A percentile compares a stretch with the other conserved stretches of the same genome.
phyloP scores from a whole-genome alignment of 208 protist species.

The Acanthamoeba triangularis region DNA sequence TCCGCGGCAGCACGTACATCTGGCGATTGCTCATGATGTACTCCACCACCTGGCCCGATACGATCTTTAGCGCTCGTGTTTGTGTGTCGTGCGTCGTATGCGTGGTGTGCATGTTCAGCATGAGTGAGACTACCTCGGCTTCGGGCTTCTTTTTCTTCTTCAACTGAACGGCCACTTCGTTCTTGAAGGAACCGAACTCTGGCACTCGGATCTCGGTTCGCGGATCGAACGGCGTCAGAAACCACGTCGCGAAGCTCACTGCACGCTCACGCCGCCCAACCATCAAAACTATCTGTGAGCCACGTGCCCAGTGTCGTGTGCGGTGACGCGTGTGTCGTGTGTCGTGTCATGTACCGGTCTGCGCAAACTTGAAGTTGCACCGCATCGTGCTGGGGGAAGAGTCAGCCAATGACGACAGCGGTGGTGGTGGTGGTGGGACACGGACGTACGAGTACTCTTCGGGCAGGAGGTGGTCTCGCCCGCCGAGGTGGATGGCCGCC shows the following conservation, averaged over 20 bases:
- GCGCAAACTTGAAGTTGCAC: conserved; percentile 58
- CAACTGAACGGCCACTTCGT: background rate
- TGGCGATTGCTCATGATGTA: conserved; percentile 29
- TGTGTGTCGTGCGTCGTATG: too few species aligned
- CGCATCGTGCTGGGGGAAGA: background rate
- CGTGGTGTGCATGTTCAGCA: background rate
- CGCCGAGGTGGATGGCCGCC: conserved; percentile 47
- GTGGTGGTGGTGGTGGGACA: background rate
- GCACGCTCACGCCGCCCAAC: background rate
- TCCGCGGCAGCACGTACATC: conserved; percentile 22
- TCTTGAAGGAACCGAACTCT: conserved; percentile 64
- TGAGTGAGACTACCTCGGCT: background rate
- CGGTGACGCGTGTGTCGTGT: background rate
- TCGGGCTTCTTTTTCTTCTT: conserved; percentile 63
- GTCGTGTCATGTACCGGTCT: background rate
- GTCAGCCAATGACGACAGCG: background rate
- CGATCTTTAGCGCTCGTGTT: too few species aligned
- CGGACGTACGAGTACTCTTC: conserved; percentile 26
- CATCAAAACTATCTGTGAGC: background rate
- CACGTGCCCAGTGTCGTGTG: background rate
- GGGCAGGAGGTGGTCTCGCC: conserved; percentile 51
- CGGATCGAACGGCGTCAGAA: conserved; percentile 55
- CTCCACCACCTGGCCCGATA: too few species aligned
- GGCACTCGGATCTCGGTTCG: conserved; percentile 31
- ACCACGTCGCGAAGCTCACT: conserved; percentile 68